These are phyloP conservation scores for Helianthus tuberosus DNA, from an alignment of 129 eudicot species.

Conservation along the genomic window DNA sequence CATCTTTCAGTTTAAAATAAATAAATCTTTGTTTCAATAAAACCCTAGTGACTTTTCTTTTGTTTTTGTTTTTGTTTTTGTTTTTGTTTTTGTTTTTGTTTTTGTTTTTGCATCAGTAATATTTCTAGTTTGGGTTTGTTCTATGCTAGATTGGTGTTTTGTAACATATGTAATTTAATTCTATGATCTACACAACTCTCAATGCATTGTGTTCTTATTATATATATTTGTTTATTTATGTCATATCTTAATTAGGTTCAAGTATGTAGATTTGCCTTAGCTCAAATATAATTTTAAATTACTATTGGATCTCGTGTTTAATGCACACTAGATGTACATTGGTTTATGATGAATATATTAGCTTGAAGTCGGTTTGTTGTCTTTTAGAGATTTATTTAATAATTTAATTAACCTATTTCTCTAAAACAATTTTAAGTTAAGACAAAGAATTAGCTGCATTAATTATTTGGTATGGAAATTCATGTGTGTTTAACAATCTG, in stretches of 20 bases:
- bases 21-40: neutral
- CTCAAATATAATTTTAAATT: neutral
- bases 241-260: neutral
- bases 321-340: neutral
- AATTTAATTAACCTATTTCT: no score
- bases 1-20: constrained; percentile 45
- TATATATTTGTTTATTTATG: neutral
- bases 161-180: constrained; percentile 17
- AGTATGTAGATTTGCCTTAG: neutral
- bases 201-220: constrained; percentile 2
- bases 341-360: neutral
- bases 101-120: constrained; percentile 3
- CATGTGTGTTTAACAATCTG: no score
- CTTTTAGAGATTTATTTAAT: no score
- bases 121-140: neutral
- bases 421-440: no score
- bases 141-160: constrained; percentile 1
- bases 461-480: no score
- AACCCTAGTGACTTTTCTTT: neutral
- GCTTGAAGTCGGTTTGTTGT: constrained; percentile 7
- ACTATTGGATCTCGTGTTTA: constrained; percentile 16
- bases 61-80: no score
- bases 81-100: no score
- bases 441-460: no score
- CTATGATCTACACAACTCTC: neutral